Percentiles rank a stretch among this genome's conserved stretches.
Conservation (phyloP, 2,329 filamentous ascomycete genomes). For the Dactylellina sp. region DNA sequence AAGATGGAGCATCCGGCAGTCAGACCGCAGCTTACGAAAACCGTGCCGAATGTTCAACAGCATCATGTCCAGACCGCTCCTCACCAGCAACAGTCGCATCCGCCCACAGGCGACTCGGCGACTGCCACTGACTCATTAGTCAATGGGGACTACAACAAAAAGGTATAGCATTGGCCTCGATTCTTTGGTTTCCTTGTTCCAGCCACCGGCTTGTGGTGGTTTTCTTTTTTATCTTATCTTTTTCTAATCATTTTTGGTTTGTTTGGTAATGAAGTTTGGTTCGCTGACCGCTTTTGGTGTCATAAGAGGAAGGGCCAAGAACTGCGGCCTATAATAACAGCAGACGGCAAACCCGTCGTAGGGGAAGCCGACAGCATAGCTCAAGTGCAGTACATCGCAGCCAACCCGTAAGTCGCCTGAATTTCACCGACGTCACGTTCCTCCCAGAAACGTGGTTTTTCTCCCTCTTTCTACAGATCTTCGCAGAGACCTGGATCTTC, state of each 20-base stretch:
- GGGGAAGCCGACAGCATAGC: constrained; percentile 54
- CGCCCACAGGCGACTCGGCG: constrained; percentile 22
- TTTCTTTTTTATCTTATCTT: constrained; percentile 10
- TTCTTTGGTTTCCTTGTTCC: not conserved
- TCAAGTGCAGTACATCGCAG: constrained; percentile 54
- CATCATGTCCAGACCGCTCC: constrained; percentile 39
- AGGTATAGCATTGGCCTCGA: constrained; percentile 27
- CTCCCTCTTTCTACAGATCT: constrained; percentile 16
- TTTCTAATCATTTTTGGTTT: not conserved
- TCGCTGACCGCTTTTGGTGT: constrained; percentile 45
- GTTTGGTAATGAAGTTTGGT: constrained; percentile 12
- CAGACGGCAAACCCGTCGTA: constrained; percentile 53
- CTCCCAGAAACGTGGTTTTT: constrained; percentile 18
- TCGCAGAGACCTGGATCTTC: constrained; percentile 23
- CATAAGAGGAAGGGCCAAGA: constrained; percentile 56
- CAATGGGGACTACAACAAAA: constrained; percentile 55
- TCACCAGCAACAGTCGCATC: constrained; percentile 32
- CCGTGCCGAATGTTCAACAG: constrained; percentile 55
- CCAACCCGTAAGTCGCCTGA: constrained; percentile 55
- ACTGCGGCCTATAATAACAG: constrained; percentile 55
- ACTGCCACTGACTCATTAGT: constrained; percentile 32
- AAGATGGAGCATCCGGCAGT: constrained; percentile 57
- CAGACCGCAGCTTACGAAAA: constrained; percentile 57
- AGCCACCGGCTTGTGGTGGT: not conserved
- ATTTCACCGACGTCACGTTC: not conserved